These are phyloP conservation scores for Scedosporium boydii DNA, from an alignment of 2,329 filamentous ascomycete genomes.

Conservation along the genomic window DNA sequence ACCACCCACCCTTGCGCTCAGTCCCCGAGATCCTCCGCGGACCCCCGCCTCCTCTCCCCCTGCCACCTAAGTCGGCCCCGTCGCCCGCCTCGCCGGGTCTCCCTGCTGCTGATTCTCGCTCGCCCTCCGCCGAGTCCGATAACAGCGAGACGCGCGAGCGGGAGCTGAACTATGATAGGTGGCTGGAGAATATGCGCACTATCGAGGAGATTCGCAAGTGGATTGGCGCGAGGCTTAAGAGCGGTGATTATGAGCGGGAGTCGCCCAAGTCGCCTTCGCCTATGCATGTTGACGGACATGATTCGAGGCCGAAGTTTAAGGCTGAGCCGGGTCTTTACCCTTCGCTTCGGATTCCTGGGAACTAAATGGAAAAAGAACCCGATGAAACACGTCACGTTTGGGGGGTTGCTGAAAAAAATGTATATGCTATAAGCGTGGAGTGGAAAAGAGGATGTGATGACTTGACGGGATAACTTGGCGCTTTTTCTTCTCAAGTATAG, in stretches of 20 bases:
- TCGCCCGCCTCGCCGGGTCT: not conserved
- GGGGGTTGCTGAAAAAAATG: not conserved
- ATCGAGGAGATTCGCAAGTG: conserved; percentile 53
- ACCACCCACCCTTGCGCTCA: conserved; percentile 29
- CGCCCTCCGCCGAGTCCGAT: conserved; percentile 47
- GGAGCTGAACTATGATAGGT: conserved; percentile 54
- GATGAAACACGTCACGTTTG: not conserved
- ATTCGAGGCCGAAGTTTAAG: not conserved
- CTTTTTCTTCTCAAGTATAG: conserved; percentile 7
- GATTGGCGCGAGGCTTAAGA: conserved; percentile 46
- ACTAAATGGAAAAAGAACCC: not conserved
- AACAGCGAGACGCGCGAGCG: conserved; percentile 42
- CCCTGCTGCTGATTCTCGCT: conserved; percentile 20
- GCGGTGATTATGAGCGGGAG: conserved; percentile 2
- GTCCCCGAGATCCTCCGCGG: conserved; percentile 27
- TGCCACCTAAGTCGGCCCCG: conserved; percentile 8
- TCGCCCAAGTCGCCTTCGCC: not conserved
- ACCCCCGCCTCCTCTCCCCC: conserved; percentile 24
- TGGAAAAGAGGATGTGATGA: no score
- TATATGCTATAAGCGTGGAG: no score
- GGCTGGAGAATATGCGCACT: conserved; percentile 56
- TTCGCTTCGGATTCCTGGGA: not conserved
- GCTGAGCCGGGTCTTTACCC: conserved; percentile 1
- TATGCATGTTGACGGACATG: not conserved
- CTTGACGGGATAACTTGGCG: no score